A percentile compares a stretch with the other conserved stretches of the same genome.
phyloP scores from a whole-genome alignment of 495 filamentous ascomycete genomes.

The Mytilinidion resinicola region DNA sequence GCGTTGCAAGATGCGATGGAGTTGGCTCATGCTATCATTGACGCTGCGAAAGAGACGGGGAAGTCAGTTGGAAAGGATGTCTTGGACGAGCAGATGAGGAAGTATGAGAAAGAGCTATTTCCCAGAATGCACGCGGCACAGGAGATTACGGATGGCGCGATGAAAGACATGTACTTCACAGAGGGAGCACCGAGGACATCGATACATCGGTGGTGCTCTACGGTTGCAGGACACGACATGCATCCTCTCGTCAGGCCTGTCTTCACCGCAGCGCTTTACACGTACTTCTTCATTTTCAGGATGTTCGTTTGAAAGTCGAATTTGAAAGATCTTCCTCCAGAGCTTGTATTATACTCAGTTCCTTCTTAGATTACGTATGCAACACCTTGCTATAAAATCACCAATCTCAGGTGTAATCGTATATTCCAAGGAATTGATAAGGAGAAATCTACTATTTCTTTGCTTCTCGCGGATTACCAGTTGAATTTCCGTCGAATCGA shows the following conservation, averaged over 20 bases:
- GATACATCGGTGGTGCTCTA: background rate
- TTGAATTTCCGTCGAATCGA: too few relatives aligned
- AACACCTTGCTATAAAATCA: too few relatives aligned
- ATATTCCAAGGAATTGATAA: too few relatives aligned
- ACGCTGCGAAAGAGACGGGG: constrained; percentile 17
- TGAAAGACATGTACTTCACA: background rate
- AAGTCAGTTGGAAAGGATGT: constrained; percentile 12
- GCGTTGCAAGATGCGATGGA: constrained; percentile 54
- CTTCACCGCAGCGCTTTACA: too few relatives aligned
- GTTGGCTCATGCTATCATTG: constrained; percentile 44
- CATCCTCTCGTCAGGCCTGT: background rate
- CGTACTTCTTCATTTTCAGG: too few relatives aligned
- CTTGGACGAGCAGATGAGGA: constrained; percentile 29
- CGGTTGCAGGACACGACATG: background rate
- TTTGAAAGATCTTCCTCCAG: too few relatives aligned
- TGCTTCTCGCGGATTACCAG: too few relatives aligned
- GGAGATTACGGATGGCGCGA: background rate
- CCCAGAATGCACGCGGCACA: constrained; percentile 8
- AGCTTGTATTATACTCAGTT: too few relatives aligned
- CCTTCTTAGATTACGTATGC: too few relatives aligned
- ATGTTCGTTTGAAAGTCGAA: too few relatives aligned
- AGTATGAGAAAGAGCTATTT: constrained; percentile 39
- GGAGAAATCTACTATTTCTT: too few relatives aligned
- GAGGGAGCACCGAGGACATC: background rate
- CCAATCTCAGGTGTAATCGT: too few relatives aligned